Base-by-base conservation (phyloP, 805 yeast genomes). In the Wickerhamiella nectarea region DNA sequence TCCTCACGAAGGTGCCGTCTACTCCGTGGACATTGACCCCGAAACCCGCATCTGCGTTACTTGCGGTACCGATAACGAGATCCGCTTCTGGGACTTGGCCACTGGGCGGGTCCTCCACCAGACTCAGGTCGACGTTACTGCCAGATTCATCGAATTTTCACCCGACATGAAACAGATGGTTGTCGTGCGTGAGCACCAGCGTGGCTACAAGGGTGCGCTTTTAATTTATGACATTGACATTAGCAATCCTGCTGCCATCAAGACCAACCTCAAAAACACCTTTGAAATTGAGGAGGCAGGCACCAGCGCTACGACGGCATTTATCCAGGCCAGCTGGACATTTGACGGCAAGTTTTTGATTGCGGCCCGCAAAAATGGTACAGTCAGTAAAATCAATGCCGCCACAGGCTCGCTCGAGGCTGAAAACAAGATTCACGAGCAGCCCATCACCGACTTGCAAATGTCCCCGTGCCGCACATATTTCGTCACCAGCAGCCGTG, bases 1-100 rank as follows among this genome's bases (percentile, higher is more conserved):
- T 53, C 87, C 87, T 8, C 97, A 91, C 63, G 71, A 72, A 47
- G 98, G 98, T 78, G 82, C 95, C 44, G 79, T 91, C 56, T 85
- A 94, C 91, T 78, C 95, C 26, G 78, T 91, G 51, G 97, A 87
- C 61, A 79, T 86, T 37, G 91, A 84, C 61, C 61, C 62, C 26
- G 71, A 72, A 45, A 70, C 89, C n/a, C 68, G 71, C 34, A 71
- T 72, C 49, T 77, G 84, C 51, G 75, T 78, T 46, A 87, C 98
- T 3, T 96, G 95, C 28, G 76, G 91, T 49, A 95, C 95, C 44
- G 98, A 91, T 60, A 77, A 80, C 62, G 69, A 80, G 43, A 75
- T 83, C 53, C 82, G 81, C 55, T 71, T 89, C 51, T 91, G 96
- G 96, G 72, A 72, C 51, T 81, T 81, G 14, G 67, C 72, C 56